A percentile compares a stretch with the other conserved stretches of the same genome.
Evolutionary conservation across 1,284 basidiomycete genomes (phyloP).

Genomic region (Moniliophthora roreri): DNA sequence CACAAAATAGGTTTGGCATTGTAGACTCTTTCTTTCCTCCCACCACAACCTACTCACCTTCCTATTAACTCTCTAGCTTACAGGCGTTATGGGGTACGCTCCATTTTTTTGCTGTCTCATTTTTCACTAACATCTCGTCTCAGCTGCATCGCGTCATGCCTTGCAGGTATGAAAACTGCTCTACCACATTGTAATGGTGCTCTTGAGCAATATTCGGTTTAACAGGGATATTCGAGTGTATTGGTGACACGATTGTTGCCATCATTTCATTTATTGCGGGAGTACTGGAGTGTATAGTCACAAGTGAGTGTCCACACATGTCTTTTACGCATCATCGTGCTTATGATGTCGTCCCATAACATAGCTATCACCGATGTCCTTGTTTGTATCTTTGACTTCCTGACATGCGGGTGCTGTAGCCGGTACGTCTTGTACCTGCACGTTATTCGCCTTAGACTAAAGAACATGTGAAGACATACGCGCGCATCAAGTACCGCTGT

Average conservation of each 20-base stretch:
- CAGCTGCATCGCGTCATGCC: constrained; percentile 35
- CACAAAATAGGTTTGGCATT: no score
- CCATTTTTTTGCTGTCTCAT: not conserved
- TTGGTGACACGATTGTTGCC: constrained; percentile 40
- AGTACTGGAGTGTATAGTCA: constrained; percentile 44
- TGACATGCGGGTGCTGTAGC: constrained; percentile 36
- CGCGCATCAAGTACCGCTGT: not conserved
- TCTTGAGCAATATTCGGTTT: not conserved
- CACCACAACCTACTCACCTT: no score
- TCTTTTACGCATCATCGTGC: not conserved
- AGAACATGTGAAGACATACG: not conserved
- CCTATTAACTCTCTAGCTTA: not conserved
- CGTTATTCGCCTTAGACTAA: not conserved
- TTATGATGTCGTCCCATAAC: constrained; percentile 3
- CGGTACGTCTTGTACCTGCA: constrained; percentile 19
- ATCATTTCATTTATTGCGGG: constrained; percentile 39
- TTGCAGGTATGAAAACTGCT: constrained; percentile 21
- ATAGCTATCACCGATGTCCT: constrained; percentile 35
- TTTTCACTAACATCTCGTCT: not conserved
- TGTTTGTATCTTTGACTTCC: constrained; percentile 34
- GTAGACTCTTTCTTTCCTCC: no score
- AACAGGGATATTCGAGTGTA: constrained; percentile 41
- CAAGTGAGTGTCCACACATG: constrained; percentile 27
- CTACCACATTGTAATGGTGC: not conserved
- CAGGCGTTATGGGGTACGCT: constrained; percentile 5